Percentiles rank a stretch among this genome's conserved stretches.
Evolutionary conservation across 805 yeast genomes (phyloP).

Genomic region (Yarrowia sp.): DNA sequence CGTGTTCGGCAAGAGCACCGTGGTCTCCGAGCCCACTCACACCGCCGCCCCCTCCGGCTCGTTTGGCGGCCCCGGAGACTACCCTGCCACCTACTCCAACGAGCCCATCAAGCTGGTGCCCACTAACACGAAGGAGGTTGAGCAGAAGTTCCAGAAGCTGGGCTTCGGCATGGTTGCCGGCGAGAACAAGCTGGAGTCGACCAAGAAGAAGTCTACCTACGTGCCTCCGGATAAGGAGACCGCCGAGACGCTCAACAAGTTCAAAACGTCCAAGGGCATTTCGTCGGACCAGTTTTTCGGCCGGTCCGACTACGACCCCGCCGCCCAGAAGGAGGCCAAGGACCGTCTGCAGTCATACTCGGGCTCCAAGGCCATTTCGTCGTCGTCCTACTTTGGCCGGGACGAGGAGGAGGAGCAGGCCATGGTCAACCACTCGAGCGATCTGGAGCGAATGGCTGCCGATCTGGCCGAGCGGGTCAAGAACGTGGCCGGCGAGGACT

Average conservation of each 20-base stretch:
- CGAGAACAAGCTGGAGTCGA: slow-evolving; percentile 41
- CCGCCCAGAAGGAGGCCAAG: slow-evolving; percentile 78
- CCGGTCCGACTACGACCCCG: slow-evolving; percentile 80
- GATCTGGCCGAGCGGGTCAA: slow-evolving; percentile 73
- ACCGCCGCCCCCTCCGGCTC: slow-evolving; percentile 36
- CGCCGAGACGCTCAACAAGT: slow-evolving; percentile 58
- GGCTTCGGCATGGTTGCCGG: slow-evolving; percentile 86
- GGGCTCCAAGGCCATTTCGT: slow-evolving; percentile 90
- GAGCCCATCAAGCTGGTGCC: slow-evolving; percentile 37
- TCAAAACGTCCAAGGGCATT: slow-evolving; percentile 89
- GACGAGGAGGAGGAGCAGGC: slow-evolving; percentile 59
- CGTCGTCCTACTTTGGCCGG: slow-evolving; percentile 91
- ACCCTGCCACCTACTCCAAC: slow-evolving; percentile 23
- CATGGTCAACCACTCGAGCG: slow-evolving; percentile 44
- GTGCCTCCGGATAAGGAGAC: slow-evolving; percentile 41
- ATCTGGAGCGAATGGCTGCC: slow-evolving; percentile 62
- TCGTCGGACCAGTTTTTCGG: slow-evolving; percentile 96
- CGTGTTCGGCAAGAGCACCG: slow-evolving; percentile 26
- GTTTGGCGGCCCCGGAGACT: slow-evolving; percentile 29
- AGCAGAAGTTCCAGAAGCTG: slow-evolving; percentile 65
- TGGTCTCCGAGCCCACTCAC: slow-evolving; percentile 35
- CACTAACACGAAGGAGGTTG: slow-evolving; percentile 38
- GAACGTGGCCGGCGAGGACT: slow-evolving; percentile 84
- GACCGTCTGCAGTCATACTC: slow-evolving; percentile 79
- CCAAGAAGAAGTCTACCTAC: slow-evolving; percentile 46